Conservation (phyloP, 2,329 filamentous ascomycete species). For the Fusarium dimerum region DNA sequence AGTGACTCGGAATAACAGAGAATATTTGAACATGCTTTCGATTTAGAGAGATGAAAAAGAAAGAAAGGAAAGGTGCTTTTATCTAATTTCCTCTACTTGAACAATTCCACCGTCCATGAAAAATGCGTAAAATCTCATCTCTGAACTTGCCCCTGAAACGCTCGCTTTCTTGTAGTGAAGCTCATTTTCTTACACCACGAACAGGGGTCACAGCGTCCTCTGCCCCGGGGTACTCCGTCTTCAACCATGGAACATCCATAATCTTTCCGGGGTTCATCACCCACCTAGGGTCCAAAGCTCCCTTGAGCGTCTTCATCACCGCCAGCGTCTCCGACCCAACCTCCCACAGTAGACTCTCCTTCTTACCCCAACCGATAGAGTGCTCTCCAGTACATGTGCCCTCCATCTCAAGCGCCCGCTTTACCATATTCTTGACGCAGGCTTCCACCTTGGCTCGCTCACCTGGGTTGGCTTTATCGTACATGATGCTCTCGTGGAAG, state of each 20-base stretch:
- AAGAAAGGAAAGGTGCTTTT: neutral
- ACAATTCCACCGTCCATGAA: neutral
- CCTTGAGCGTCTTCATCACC: slow-evolving; percentile 83
- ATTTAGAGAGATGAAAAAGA: too few relatives aligned
- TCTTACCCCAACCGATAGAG: slow-evolving; percentile 84
- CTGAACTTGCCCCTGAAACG: neutral
- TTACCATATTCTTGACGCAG: slow-evolving; percentile 87
- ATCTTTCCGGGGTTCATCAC: slow-evolving; percentile 93
- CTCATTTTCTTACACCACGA: slow-evolving; percentile 11
- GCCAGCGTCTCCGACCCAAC: slow-evolving; percentile 77
- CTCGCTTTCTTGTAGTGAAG: neutral
- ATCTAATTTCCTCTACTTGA: neutral
- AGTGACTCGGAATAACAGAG: slow-evolving; percentile 1
- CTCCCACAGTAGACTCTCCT: slow-evolving; percentile 75
- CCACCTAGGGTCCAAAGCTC: slow-evolving; percentile 81
- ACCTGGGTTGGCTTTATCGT: slow-evolving; percentile 67
- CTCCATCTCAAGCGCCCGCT: slow-evolving; percentile 89
- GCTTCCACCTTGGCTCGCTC: slow-evolving; percentile 76
- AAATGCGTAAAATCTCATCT: too few relatives aligned
- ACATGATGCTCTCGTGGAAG: slow-evolving; percentile 92
- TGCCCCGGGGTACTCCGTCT: slow-evolving; percentile 18
- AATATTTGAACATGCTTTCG: too few relatives aligned
- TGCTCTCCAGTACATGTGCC: slow-evolving; percentile 91
- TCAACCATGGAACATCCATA: slow-evolving; percentile 63
- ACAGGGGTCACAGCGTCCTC: slow-evolving; percentile 28